Percentiles rank a stretch among this genome's conserved stretches.
Evolutionary conservation across 305 asterid species (phyloP).

Genomic region (Rubia peregrina): DNA sequence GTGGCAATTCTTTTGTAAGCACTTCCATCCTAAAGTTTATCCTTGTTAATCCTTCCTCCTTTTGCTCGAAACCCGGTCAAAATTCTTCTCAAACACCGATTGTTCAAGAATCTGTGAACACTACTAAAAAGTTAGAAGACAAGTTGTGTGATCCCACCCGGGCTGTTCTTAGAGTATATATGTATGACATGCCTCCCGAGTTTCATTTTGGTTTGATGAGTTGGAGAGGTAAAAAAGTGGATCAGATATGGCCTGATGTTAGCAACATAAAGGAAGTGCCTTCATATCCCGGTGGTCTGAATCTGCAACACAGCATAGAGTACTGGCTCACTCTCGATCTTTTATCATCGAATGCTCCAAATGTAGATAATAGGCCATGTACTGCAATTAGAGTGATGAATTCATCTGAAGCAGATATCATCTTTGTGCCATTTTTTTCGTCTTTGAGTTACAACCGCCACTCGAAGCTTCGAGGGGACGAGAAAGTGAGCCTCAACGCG

Average conservation of each 20-base stretch:
- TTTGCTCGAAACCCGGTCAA: constrained; percentile 18
- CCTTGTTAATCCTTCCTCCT: constrained; percentile 29
- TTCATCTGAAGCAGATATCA: constrained; percentile 50
- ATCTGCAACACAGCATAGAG: constrained; percentile 68
- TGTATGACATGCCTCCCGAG: constrained; percentile 70
- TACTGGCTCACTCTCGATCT: constrained; percentile 94
- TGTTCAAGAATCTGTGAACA: constrained; percentile 16
- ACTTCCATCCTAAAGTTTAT: constrained; percentile 35
- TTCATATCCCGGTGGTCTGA: constrained; percentile 78
- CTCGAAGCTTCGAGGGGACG: constrained; percentile 40
- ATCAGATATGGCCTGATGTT: constrained; percentile 61
- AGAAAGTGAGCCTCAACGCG: constrained; percentile 34
- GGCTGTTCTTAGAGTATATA: constrained; percentile 56
- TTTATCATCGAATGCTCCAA: constrained; percentile 41
- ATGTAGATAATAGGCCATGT: constrained; percentile 46
- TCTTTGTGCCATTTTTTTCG: constrained; percentile 75
- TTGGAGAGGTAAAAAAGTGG: constrained; percentile 36
- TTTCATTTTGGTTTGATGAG: constrained; percentile 81
- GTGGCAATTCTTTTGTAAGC: constrained; percentile 31
- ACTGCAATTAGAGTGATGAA: constrained; percentile 47
- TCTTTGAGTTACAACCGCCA: constrained; percentile 77
- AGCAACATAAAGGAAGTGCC: constrained; percentile 34
- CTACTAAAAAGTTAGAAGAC: constrained; percentile 7
- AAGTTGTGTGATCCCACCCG: constrained; percentile 34
- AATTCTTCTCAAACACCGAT: constrained; percentile 15